These are phyloP conservation scores for Jaltomata sinuosa DNA, from an alignment of 257 asterid species.

Conservation along the genomic window DNA sequence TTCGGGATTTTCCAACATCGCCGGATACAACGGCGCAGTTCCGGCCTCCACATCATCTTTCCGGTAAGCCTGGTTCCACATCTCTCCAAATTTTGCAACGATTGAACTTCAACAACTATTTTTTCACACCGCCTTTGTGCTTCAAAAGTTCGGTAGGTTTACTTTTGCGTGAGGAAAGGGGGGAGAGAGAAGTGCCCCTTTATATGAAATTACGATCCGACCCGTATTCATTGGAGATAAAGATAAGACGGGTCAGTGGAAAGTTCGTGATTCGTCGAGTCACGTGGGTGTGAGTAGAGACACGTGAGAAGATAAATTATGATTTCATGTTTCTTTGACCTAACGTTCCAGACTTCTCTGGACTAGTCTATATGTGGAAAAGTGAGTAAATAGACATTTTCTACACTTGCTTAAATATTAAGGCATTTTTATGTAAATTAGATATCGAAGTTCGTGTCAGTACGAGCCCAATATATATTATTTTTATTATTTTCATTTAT, in stretches of 20 bases:
- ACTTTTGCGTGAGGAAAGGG: background rate
- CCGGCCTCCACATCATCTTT: slow-evolving; percentile 58
- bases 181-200: too few species aligned
- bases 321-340: background rate
- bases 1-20: slow-evolving; percentile 60
- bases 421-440: too few species aligned
- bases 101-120: background rate
- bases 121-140: background rate
- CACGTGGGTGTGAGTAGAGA: background rate
- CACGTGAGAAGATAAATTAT: background rate
- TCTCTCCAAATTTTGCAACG: background rate
- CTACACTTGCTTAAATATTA: too few species aligned
- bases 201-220: background rate
- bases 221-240: background rate
- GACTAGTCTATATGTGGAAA: too few species aligned
- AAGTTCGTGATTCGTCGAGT: slow-evolving; percentile 2
- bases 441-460: too few species aligned
- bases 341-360: slow-evolving; percentile 5
- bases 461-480: too few species aligned
- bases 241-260: background rate
- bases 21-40: slow-evolving; percentile 37
- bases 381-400: too few species aligned
- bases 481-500: too few species aligned
- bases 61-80: slow-evolving; percentile 35
- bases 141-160: background rate